A percentile compares a stretch with the other conserved stretches of the same genome.
phyloP scores from a whole-genome alignment of 768 basidiomycete genomes.

The Suillus cothurnatus region DNA sequence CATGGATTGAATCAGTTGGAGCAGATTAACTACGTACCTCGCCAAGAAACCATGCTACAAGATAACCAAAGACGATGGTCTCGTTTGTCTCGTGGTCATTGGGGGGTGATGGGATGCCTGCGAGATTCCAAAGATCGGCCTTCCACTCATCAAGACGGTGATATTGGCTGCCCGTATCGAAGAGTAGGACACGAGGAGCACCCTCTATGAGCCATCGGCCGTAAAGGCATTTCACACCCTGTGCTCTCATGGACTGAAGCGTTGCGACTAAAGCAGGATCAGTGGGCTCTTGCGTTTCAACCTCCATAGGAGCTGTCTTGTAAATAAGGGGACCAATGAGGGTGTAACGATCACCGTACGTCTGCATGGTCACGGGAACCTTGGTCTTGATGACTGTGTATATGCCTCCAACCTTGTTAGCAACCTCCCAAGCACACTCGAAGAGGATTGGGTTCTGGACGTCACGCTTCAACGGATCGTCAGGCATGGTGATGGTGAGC shows the following conservation, averaged over 20 bases:
- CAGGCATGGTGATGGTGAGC: conserved; percentile 10
- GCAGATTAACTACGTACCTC: conserved; percentile 60
- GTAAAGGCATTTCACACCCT: conserved; percentile 93
- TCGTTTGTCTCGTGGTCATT: conserved; percentile 99
- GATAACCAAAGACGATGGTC: conserved; percentile 95
- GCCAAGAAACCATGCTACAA: conserved; percentile 99
- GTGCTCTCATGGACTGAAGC: conserved; percentile 79
- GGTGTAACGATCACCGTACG: conserved; percentile 94
- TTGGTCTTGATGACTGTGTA: conserved; percentile 99
- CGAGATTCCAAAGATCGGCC: conserved; percentile 96
- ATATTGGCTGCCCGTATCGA: conserved; percentile 90
- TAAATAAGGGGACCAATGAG: conserved; percentile 98
- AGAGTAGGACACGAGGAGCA: conserved; percentile 90
- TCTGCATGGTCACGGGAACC: conserved; percentile 95
- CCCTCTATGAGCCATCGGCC: conserved; percentile 99
- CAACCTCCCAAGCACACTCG: conserved; percentile 98
- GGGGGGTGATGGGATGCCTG: conserved; percentile 95
- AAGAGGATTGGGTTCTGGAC: conserved; percentile 83
- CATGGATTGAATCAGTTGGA: conserved; percentile 7
- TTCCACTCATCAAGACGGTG: conserved; percentile 97
- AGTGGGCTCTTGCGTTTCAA: conserved; percentile 88
- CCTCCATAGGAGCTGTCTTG: conserved; percentile 99
- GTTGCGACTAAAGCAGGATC: conserved; percentile 78
- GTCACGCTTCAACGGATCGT: conserved; percentile 56
- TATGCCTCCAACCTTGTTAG: conserved; percentile 98